Base-by-base conservation (phyloP, 176 grass and related monocot genomes). In the Oryza glaberrima region DNA sequence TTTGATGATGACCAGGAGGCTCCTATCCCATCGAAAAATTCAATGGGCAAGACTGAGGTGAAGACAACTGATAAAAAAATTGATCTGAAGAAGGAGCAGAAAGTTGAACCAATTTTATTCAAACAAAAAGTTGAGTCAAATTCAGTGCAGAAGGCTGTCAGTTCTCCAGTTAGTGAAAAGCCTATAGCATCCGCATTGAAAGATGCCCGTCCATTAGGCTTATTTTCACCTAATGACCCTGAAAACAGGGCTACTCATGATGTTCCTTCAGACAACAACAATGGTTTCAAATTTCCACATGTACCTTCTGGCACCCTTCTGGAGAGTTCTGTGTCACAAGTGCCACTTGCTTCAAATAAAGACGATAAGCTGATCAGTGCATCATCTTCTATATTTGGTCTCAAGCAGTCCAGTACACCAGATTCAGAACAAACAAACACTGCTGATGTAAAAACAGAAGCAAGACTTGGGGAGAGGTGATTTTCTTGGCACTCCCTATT, bases 1-100 rank as follows among this genome's bases (percentile, higher is more conserved):
- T 72, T 92, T 1, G 90, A 92, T 75, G 87, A 89, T 92, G 83
- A 89, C 80, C 69, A 58, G 75, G 90, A 80, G 48, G 17, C 10
- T 13, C 22, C 25, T 67, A 56, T 81, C 68, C 67, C 47, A 69
- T 48, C 81, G 28, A 91, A 84, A 43, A 84, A 56, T 38, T 70
- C 65, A 65, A 8, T 49, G 19, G 67, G 51, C 38, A 85, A 69
- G 68, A 60, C 69, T 45, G 77, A 78, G 77, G 46, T 52, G 72
- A 78, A 51, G 72, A 65, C 41, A 87, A 84, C 43, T 44, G 65
- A 65, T 34, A 52, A 76, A 35, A 87, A 84, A 63, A 15, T 35
- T 66, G 85, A 87, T 58, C 76, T 77, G 75, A 75, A 75, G 26
- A 83, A 63, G 19, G 89, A 80, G 65, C 70, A 52, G 81, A 84